Conservation (phyloP, 805 yeast species). For the Kodamaea laetipori region DNA sequence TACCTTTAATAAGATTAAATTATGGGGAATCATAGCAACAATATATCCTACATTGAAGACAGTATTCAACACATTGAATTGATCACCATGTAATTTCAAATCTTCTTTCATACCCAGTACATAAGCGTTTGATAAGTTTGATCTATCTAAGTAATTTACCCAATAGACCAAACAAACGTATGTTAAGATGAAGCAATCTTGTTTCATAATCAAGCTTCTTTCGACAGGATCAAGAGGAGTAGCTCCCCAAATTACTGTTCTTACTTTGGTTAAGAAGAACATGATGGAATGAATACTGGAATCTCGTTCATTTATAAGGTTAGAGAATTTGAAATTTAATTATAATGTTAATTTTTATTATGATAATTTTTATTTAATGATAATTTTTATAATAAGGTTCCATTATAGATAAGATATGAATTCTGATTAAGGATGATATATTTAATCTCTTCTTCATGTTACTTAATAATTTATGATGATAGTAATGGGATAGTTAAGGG, state of each 20-base stretch:
- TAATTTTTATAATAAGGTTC: too few relatives aligned
- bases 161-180: conserved; percentile 45
- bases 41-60: conserved; percentile 63
- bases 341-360: too few relatives aligned
- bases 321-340: too few relatives aligned
- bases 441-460: too few relatives aligned
- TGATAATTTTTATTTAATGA: too few relatives aligned
- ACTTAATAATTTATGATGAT: too few relatives aligned
- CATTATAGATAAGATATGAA: too few relatives aligned
- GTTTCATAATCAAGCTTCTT: conserved; percentile 33
- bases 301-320: background rate
- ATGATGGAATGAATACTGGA: background rate
- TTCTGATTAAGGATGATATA: too few relatives aligned
- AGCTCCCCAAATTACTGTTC: conserved; percentile 34
- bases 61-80: conserved; percentile 54
- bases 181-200: conserved; percentile 45
- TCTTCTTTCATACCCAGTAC: conserved; percentile 70
- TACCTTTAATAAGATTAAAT: conserved; percentile 50
- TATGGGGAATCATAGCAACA: conserved; percentile 63
- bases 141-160: conserved; percentile 60
- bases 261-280: conserved; percentile 2
- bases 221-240: conserved; percentile 34
- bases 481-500: too few relatives aligned
- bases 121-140: conserved; percentile 59
- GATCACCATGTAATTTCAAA: conserved; percentile 47